Evolutionary conservation across 352 stramenopile genomes (phyloP), one percentile per base, ranked within the genome.

Genomic region (Globisporangium spinosum): DNA sequence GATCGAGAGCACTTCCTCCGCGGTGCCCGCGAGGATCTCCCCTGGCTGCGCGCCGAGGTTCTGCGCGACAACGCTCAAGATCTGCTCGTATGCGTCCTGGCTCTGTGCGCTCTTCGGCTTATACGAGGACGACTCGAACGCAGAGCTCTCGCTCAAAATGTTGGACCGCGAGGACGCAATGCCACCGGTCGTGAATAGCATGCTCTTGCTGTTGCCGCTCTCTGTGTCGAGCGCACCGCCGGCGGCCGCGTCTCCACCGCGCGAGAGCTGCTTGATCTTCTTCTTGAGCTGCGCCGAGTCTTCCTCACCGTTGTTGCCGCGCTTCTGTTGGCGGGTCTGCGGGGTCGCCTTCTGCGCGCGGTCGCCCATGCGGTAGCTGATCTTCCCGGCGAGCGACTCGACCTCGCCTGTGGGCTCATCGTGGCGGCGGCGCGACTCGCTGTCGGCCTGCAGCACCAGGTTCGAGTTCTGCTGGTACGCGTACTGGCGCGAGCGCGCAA

Each of bases 391-490:
- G 27, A 97, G 75, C 51, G 83, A 92, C 80, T 95, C 87, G 63
- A 97, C 89, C 57, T 97, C 89, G 59, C 89, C 89, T 64, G 88
- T 96, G 25, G 88, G 83, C 70, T 97, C 89, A 65, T 96, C 85
- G 12, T 79, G 79, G 8, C 84, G 79, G 12, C 92, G 84, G 22
- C 89, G 82, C 64, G 79, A 89, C 65, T 94, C 90, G 70, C 85
- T 88, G 65, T 98, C 92, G 7, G 93, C 90, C 74, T 98, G 87
- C 57, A 98, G 79, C 72, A 98, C 95, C 55, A 98, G 78, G 77
- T 98, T 98, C 35, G 90, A 98, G 83, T 98, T 98, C 73, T 93
- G 79, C 68, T 78, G 72, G 83, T 98, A 98, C 68, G 93, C 91
- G 85, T 98, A 98, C 73, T 97, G 89, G 62, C 89, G 80, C 70